A percentile compares a stretch with the other conserved stretches of the same genome.
These are phyloP conservation scores for Licmophora abbreviata DNA, from an alignment of 108 stramenopile species.

Conservation along the genomic window DNA sequence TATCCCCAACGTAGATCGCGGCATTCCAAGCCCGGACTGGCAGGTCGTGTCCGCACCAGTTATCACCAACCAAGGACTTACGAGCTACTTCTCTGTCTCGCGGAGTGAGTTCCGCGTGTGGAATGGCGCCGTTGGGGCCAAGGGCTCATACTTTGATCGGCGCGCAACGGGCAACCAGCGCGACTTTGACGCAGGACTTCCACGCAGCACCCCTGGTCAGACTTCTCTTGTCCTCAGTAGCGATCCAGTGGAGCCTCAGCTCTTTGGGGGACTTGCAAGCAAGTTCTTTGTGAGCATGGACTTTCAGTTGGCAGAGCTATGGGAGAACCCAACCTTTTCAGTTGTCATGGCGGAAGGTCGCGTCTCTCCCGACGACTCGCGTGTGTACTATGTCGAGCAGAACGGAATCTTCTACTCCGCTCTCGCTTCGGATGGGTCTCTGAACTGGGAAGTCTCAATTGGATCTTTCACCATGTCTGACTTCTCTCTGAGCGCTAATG, in stretches of 20 bases:
- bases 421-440: background rate
- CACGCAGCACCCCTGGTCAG: background rate
- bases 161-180: conserved; percentile 1
- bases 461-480: conserved; percentile 8
- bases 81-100: conserved; percentile 17
- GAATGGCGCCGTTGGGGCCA: conserved; percentile 7
- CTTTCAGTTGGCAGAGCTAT: background rate
- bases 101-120: conserved; percentile 24
- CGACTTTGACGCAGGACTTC: background rate
- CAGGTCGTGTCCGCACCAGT: conserved; percentile 23
- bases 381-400: conserved; percentile 11
- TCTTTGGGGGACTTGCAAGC: conserved; percentile 12
- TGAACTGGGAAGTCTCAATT: too few relatives aligned
- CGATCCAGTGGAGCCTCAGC: conserved; percentile 6
- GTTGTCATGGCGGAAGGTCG: conserved; percentile 5
- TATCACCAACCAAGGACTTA: conserved; percentile 21
- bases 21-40: too few relatives aligned
- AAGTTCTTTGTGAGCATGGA: conserved; percentile 6
- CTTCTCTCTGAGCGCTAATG: conserved; percentile 12
- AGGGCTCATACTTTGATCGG: conserved; percentile 4
- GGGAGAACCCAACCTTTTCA: conserved; percentile 1
- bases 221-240: conserved; percentile 2
- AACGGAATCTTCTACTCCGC: conserved; percentile 7
- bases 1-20: conserved; percentile 10
- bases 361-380: conserved; percentile 5